A percentile compares a stretch with the other conserved stretches of the same genome.
These are phyloP conservation scores for Barnettozyma hawaiiensis DNA, from an alignment of 1,139 yeast genomes.

Conservation along the genomic window DNA sequence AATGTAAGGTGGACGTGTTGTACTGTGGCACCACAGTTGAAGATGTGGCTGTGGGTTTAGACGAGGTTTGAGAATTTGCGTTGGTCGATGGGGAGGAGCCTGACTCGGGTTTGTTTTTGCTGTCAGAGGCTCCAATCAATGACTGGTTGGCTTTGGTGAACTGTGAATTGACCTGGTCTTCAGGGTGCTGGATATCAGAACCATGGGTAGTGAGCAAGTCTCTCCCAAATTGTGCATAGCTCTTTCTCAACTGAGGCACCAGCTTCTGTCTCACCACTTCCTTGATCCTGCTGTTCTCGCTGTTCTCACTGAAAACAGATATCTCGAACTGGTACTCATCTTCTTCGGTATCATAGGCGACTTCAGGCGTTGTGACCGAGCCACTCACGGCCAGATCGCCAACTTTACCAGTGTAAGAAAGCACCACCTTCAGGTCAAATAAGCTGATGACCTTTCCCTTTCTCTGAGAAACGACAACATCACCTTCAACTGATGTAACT, in stretches of 20 bases:
- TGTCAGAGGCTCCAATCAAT: constrained; percentile 16
- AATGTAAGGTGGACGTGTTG: constrained; percentile 73
- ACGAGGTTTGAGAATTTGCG: constrained; percentile 5
- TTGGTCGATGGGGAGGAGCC: constrained; percentile 13
- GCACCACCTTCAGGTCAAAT: constrained; percentile 69
- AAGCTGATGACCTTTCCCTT: constrained; percentile 93
- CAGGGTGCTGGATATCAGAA: constrained; percentile 77
- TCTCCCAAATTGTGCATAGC: constrained; percentile 61
- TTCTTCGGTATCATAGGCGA: constrained; percentile 86
- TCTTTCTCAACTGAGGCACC: constrained; percentile 61
- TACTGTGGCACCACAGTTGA: constrained; percentile 46
- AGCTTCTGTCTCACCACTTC: constrained; percentile 54
- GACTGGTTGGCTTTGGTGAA: constrained; percentile 63
- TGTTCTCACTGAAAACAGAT: constrained; percentile 55
- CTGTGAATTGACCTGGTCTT: constrained; percentile 59
- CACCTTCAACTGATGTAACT: constrained; percentile 81
- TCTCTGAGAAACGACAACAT: constrained; percentile 92
- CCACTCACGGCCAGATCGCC: constrained; percentile 47
- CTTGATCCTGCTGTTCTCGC: constrained; percentile 44
- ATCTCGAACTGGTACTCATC: constrained; percentile 84
- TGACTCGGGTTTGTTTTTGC: constrained; percentile 14
- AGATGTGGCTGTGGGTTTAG: constrained; percentile 17
- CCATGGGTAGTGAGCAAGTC: constrained; percentile 76
- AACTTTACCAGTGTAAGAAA: constrained; percentile 52
- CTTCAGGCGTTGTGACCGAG: constrained; percentile 77